Evolutionary conservation across 805 yeast genomes (phyloP).

Genomic region (Candida dendrica): DNA sequence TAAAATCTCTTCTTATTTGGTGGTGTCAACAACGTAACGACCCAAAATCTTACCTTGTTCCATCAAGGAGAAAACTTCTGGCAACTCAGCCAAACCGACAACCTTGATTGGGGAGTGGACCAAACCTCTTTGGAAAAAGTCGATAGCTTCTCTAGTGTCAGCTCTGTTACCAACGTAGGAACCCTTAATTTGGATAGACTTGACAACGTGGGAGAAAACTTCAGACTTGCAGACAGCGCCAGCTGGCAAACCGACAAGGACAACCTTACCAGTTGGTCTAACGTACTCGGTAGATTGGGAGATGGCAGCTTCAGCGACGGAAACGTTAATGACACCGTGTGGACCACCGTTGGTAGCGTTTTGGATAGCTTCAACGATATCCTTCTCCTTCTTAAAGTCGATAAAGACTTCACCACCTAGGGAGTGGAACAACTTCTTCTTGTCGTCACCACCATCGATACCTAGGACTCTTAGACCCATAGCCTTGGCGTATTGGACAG

Average conservation of each 20-base stretch:
- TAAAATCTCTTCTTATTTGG: no score
- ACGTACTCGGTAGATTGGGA: slow-evolving; percentile 51
- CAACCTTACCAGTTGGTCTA: slow-evolving; percentile 65
- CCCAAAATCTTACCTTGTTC: slow-evolving; percentile 81
- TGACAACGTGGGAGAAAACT: slow-evolving; percentile 69
- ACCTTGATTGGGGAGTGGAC: slow-evolving; percentile 68
- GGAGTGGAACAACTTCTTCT: slow-evolving; percentile 44
- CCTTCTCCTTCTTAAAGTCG: slow-evolving; percentile 50
- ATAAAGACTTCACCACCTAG: slow-evolving; percentile 62
- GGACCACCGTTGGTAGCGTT: slow-evolving; percentile 66
- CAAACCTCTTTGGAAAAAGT: slow-evolving; percentile 65
- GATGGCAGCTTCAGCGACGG: slow-evolving; percentile 66
- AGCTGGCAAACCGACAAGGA: slow-evolving; percentile 72
- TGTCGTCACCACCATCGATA: slow-evolving; percentile 64
- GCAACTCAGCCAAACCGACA: slow-evolving; percentile 67
- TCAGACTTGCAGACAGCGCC: slow-evolving; percentile 65
- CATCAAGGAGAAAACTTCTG: slow-evolving; percentile 68
- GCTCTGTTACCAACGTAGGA: slow-evolving; percentile 88
- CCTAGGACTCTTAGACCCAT: slow-evolving; percentile 71
- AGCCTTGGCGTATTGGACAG: slow-evolving; percentile 68
- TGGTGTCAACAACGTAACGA: slow-evolving; percentile 80
- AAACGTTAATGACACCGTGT: slow-evolving; percentile 70
- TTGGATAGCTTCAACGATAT: slow-evolving; percentile 47
- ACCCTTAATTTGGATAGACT: slow-evolving; percentile 65
- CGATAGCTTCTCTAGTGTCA: slow-evolving; percentile 76